Conservation (phyloP, 495 filamentous ascomycete species). For the Letharia columbiana region DNA sequence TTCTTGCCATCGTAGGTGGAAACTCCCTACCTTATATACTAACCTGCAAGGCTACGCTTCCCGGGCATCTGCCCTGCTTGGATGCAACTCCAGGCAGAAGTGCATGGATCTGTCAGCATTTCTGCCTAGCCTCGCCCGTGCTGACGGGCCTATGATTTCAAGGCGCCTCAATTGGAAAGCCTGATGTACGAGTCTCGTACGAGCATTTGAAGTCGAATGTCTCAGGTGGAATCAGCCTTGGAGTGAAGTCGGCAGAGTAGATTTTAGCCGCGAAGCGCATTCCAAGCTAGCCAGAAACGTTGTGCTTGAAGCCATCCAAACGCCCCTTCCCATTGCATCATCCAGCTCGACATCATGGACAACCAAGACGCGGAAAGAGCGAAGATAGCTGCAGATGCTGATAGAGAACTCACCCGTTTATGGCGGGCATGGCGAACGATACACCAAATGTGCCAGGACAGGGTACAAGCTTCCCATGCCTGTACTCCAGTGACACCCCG, state of each 20-base stretch:
- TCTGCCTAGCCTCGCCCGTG: not conserved
- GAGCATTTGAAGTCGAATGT: too few relatives aligned
- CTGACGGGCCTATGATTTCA: not conserved
- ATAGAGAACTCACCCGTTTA: conserved; percentile 60
- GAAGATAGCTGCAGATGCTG: conserved; percentile 44
- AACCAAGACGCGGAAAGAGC: conserved; percentile 48
- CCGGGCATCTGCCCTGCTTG: not conserved
- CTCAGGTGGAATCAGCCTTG: too few relatives aligned
- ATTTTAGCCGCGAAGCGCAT: not conserved
- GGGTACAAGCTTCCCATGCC: conserved; percentile 42
- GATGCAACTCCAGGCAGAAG: not conserved
- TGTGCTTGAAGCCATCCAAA: conserved; percentile 2
- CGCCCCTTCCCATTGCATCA: not conserved
- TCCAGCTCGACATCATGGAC: conserved; percentile 19
- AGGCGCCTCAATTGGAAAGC: not conserved
- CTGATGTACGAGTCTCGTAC: too few relatives aligned
- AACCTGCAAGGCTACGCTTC: not conserved
- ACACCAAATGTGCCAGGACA: conserved; percentile 77
- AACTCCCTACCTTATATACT: not conserved
- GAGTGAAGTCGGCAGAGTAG: not conserved
- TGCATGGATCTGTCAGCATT: not conserved
- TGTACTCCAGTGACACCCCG: conserved; percentile 3
- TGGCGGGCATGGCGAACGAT: conserved; percentile 86
- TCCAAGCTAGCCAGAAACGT: conserved; percentile 2
- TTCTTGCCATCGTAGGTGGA: not conserved